These are phyloP conservation scores for Chionographis japonica DNA, from an alignment of 106 monocot genomes.

Conservation along the genomic window DNA sequence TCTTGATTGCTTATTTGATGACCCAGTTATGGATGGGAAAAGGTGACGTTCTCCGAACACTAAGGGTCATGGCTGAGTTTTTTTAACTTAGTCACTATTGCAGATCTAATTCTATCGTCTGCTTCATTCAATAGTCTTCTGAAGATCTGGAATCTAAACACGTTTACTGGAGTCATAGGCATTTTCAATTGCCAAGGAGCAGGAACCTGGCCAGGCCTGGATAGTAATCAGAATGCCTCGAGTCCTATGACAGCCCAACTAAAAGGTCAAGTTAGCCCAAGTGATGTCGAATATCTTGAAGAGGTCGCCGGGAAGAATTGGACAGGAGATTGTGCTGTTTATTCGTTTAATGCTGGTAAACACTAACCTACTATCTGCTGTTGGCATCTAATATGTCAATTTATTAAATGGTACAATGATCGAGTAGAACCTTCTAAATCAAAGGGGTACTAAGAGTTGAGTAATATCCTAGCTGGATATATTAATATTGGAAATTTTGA, in stretches of 20 bases:
- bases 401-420: too few species aligned
- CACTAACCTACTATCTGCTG: not conserved
- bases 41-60: conserved; percentile 7
- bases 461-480: too few species aligned
- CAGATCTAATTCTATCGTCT: not conserved
- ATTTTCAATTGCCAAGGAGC: conserved; percentile 58
- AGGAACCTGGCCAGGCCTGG: conserved; percentile 34
- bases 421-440: too few species aligned
- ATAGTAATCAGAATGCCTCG: not conserved
- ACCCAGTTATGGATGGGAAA: conserved; percentile 43
- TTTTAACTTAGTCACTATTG: not conserved
- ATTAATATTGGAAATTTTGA: too few species aligned
- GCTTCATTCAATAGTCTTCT: conserved; percentile 21
- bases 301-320: conserved; percentile 30
- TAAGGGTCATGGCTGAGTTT: not conserved
- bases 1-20: conserved; percentile 39
- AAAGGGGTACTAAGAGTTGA: too few species aligned
- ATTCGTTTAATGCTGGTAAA: conserved; percentile 34
- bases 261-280: conserved; percentile 16
- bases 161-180: conserved; percentile 31
- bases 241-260: conserved; percentile 5
- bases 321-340: conserved; percentile 39
- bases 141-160: conserved; percentile 51
- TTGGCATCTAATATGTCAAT: not conserved
- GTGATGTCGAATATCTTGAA: conserved; percentile 31